These are phyloP conservation scores for Nematocida minor DNA, from an alignment of 371 early-diverging fungal species.

Conservation along the genomic window DNA sequence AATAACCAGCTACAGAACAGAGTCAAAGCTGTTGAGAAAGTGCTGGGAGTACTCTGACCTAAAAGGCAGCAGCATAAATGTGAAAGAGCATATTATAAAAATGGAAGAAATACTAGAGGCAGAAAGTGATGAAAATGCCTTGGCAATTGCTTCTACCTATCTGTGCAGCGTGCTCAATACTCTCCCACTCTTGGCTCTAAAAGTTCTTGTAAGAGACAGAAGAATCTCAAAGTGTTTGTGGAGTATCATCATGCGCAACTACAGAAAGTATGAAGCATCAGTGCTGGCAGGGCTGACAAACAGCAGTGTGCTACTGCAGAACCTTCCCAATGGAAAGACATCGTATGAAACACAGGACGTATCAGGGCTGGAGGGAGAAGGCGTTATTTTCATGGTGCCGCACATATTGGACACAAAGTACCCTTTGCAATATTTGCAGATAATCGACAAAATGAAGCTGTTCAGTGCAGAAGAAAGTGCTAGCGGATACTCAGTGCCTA, in stretches of 20 bases:
- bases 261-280: conserved; percentile 4
- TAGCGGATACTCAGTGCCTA: too few relatives aligned
- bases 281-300: conserved; percentile 15
- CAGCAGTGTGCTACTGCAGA: not conserved
- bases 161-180: not conserved
- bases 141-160: not conserved
- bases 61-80: not conserved
- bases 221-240: not conserved
- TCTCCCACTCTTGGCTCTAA: not conserved
- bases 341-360: not conserved
- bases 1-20: not conserved
- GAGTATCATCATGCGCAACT: not conserved
- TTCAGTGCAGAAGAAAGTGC: not conserved
- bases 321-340: not conserved
- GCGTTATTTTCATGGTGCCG: not conserved
- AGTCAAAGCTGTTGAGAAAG: not conserved
- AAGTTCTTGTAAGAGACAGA: not conserved
- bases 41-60: not conserved
- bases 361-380: not conserved
- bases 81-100: not conserved
- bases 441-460: conserved; percentile 5
- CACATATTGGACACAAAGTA: conserved; percentile 15
- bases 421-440: conserved; percentile 37
- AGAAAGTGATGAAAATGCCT: too few relatives aligned
- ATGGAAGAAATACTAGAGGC: not conserved